Conservation (phyloP, 441 rosid genomes). For the Geranium incanum region DNA sequence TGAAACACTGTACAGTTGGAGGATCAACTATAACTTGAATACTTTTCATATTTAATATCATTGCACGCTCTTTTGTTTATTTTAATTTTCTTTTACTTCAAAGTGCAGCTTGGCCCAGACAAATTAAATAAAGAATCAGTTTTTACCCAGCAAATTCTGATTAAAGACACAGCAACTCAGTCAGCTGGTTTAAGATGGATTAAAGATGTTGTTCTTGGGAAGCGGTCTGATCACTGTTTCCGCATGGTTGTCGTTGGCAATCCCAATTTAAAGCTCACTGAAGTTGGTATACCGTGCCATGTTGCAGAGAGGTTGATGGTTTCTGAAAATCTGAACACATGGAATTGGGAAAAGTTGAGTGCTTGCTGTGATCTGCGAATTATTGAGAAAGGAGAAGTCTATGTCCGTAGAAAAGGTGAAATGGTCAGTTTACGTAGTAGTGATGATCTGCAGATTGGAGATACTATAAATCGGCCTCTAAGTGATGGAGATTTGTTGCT, state of each 20-base stretch:
- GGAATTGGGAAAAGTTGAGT: constrained; percentile 58
- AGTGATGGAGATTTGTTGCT: constrained; percentile 68
- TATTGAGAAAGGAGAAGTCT: constrained; percentile 55
- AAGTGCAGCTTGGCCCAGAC: constrained; percentile 60
- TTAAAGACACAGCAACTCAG: constrained; percentile 37
- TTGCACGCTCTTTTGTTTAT: constrained; percentile 14
- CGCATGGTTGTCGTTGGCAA: constrained; percentile 91
- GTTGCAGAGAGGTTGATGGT: constrained; percentile 73
- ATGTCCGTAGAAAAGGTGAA: constrained; percentile 54
- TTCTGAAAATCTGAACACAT: constrained; percentile 60
- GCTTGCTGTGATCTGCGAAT: constrained; percentile 42
- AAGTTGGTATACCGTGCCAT: constrained; percentile 78
- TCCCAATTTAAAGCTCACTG: constrained; percentile 62
- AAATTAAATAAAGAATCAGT: constrained; percentile 39
- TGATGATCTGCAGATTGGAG: constrained; percentile 53
- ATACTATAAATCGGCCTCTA: constrained; percentile 56
- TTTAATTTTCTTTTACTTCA: constrained; percentile 18
- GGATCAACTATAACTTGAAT: background rate
- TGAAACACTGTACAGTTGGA: background rate
- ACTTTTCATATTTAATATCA: background rate
- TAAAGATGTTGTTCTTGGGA: constrained; percentile 87
- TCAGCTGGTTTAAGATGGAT: constrained; percentile 80
- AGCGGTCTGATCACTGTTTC: constrained; percentile 74
- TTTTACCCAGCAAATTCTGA: constrained; percentile 31
- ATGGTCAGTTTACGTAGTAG: constrained; percentile 38